Evolutionary conservation across 2,329 filamentous ascomycete species (phyloP).

Genomic region (Penicillium polonicum): DNA sequence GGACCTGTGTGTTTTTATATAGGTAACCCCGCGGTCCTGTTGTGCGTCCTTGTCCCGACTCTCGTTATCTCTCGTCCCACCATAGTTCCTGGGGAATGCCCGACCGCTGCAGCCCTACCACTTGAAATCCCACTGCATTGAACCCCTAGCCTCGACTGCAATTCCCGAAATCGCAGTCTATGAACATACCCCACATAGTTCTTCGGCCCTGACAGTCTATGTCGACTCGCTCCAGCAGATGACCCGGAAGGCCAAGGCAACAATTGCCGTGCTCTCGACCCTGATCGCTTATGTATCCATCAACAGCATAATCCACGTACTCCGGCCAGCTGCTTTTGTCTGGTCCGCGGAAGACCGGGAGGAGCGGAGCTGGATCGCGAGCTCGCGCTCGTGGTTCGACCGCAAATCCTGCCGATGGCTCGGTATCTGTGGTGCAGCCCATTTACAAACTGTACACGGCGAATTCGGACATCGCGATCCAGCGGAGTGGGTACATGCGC

Average conservation of each 20-base stretch:
- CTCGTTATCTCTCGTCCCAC: conserved; percentile 20
- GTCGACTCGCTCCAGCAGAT: conserved; percentile 37
- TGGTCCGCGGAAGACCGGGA: conserved; percentile 60
- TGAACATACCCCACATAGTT: conserved; percentile 10
- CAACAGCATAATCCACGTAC: conserved; percentile 52
- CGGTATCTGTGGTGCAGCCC: conserved; percentile 73
- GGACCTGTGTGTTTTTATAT: conserved; percentile 8
- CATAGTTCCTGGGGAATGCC: conserved; percentile 16
- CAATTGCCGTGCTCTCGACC: conserved; percentile 42
- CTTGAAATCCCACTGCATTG: conserved; percentile 18
- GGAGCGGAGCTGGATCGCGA: conserved; percentile 67
- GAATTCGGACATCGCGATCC: conserved; percentile 32
- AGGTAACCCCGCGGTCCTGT: conserved; percentile 13
- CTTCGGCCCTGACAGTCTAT: conserved; percentile 16
- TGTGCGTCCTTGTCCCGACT: conserved; percentile 12
- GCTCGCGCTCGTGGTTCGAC: conserved; percentile 71
- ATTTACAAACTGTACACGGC: conserved; percentile 61
- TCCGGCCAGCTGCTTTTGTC: conserved; percentile 64
- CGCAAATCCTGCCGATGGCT: conserved; percentile 77
- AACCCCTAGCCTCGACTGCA: conserved; percentile 12
- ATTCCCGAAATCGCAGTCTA: conserved; percentile 12
- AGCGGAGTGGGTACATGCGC: conserved; percentile 15
- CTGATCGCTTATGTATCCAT: conserved; percentile 45
- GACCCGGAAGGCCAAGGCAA: conserved; percentile 41
- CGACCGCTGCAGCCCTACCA: conserved; percentile 9